Base-by-base conservation (phyloP, 2,329 filamentous ascomycete genomes). In the Pseudocercospora vitis region DNA sequence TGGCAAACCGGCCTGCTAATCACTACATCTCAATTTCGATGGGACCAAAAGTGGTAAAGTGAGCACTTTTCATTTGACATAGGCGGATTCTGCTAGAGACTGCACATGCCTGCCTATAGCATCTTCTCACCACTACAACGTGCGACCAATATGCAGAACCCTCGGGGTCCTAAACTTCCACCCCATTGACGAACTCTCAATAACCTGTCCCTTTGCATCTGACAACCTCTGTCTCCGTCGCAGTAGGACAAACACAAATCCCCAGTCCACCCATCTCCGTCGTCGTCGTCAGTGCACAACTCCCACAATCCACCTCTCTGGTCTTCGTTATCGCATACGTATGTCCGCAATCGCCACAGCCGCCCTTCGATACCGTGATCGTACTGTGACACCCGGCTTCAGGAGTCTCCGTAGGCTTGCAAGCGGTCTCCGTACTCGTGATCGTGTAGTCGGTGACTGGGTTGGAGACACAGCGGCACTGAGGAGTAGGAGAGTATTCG, bases 291-390 rank as follows among this genome's bases (percentile, higher is more conserved):
- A 58, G 16, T 3, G 19, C 48, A 35, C 55, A 58, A 11, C 52
- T 52, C 18, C 47, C 45, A 26, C 55, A 58, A n/a, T 55, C 29
- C 2, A 50, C 35, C n/a, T 40, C 14, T 21, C 37, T 23, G 6
- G 55, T 58, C 40, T 49, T 51, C 1, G 55, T 57, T 16, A 48
- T 54, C 4, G 48, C 51, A 33, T 52, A 55, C 4, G 31, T 40
- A 37, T 57, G 50, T 16, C 48, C 48, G 16, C 55, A 58, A 19
- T 58, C 55, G 1, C 55, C 55, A 37, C 55, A 58, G 3, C 37
- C 55, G 2, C 37, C 29, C 28, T 45, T 37, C 1, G 33, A 37
- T 4, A 47, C 8, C 2, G 52, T 58, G 2, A 51, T 24, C 1
- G 24, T 55, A 16, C 39, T 51, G 7, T 31, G 37, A 31, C 53